Evolutionary conservation across 495 filamentous ascomycete species (phyloP), one percentile per base, ranked within the genome.

Genomic region (Penicillium herquei): DNA sequence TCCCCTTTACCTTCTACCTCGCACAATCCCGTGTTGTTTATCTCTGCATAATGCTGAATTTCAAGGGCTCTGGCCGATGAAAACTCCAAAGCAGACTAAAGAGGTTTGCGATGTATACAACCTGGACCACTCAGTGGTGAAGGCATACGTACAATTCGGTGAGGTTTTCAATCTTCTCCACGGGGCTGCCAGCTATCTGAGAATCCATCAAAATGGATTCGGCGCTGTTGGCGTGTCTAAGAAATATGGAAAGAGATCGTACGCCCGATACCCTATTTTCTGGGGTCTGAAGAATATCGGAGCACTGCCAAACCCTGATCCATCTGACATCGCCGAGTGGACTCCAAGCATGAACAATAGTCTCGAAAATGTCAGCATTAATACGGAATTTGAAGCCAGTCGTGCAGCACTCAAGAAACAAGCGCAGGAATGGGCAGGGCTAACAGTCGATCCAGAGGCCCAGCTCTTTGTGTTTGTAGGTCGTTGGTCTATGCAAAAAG

Each of bases 401-500:
- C 69, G 87, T 61, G 79, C 67, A 1, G 81, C 81, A 6, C 73
- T 88, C 14, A 81, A 83, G 47, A 73, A 79, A 11, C 87, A 90
- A 61, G 88, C 88, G 4, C 88, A 91, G 61, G 84, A 89, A 67
- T 91, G 88, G 88, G 88, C 88, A 16, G 84, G 83, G 0, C 75
- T 91, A 0, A 78, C 88, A 7, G 77, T 82, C 48, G 82, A 89
- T 54, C 82, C 87, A 3, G 77, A 82, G 17, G 88, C 87, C 7
- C 88, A 91, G 55, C 77, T 91, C 7, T 80, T 91, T 56, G 88
- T 90, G 5, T 91, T 91, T 59, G 88, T 91, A 34, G 88, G 88
- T 44, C 81, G 88, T 32, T 91, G 88, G 88, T 88, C 84, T 10
- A 83, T 86, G 76, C 88, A 91, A 62, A 91, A 90, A 66, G 88